Percentiles rank a stretch among this genome's conserved stretches.
Conservation (phyloP, 140 eudicot species). For the Eryngium alpinum region DNA sequence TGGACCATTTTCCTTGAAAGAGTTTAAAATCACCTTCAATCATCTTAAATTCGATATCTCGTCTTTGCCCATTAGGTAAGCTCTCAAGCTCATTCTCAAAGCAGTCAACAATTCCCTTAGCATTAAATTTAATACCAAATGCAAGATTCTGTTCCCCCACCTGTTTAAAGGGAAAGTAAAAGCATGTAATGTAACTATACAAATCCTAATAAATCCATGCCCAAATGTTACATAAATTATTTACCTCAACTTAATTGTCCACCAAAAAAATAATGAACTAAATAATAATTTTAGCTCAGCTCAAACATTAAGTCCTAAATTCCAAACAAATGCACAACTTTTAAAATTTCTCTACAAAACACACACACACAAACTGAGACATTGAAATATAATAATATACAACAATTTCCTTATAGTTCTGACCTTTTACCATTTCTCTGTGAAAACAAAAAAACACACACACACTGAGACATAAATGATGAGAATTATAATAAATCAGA, state of each 20-base stretch:
- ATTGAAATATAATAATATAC: too few relatives aligned
- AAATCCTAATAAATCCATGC: too few relatives aligned
- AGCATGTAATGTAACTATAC: neutral
- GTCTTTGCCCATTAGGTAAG: slow-evolving; percentile 48
- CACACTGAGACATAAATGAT: too few relatives aligned
- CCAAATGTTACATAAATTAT: too few relatives aligned
- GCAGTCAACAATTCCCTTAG: slow-evolving; percentile 80
- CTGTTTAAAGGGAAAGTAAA: slow-evolving; percentile 25
- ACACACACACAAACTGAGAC: too few relatives aligned
- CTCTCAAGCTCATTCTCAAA: slow-evolving; percentile 56
- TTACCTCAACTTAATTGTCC: too few relatives aligned
- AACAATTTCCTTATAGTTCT: neutral
- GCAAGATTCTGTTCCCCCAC: slow-evolving; percentile 78
- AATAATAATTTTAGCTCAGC: too few relatives aligned
- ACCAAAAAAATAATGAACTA: too few relatives aligned
- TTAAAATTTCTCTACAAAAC: too few relatives aligned
- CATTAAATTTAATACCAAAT: slow-evolving; percentile 69
- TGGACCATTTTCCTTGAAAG: slow-evolving; percentile 80
- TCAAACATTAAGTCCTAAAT: too few relatives aligned
- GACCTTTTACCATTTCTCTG: neutral
- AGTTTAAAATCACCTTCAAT: slow-evolving; percentile 74
- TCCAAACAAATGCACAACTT: too few relatives aligned
- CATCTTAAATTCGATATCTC: slow-evolving; percentile 83
- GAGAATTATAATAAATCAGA: too few relatives aligned
- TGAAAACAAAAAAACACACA: neutral